phyloP scores from a whole-genome alignment of 2,329 filamentous ascomycete genomes.

The Phyllosticta citribraziliensis region DNA sequence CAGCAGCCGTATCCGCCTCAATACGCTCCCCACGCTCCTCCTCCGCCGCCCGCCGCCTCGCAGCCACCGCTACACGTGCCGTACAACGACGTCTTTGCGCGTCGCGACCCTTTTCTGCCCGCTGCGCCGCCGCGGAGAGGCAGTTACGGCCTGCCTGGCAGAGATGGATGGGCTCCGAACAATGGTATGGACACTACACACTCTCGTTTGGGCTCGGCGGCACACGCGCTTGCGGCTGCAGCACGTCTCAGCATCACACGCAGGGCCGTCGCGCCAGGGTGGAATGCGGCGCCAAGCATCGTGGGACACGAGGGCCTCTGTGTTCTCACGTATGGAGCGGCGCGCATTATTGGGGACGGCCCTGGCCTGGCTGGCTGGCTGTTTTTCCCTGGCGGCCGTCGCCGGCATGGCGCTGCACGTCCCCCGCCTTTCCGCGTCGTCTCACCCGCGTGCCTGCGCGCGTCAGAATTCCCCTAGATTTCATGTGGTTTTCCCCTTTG shows the following conservation, averaged over 20 bases:
- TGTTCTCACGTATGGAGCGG: neutral
- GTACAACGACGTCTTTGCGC: conserved; percentile 37
- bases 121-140: conserved; percentile 28
- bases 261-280: neutral
- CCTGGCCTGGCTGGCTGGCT: neutral
- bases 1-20: conserved; percentile 15
- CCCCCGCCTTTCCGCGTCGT: neutral
- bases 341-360: neutral
- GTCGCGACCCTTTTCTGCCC: conserved; percentile 38
- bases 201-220: neutral
- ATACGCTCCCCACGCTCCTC: conserved; percentile 16
- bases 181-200: conserved; percentile 23
- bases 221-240: neutral
- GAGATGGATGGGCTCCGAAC: conserved; percentile 26
- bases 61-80: conserved; percentile 35
- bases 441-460: neutral
- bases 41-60: conserved; percentile 23
- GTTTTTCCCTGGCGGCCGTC: neutral
- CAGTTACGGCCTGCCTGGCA: conserved; percentile 29
- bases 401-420: neutral
- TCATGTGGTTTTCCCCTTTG: too few relatives aligned
- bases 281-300: conserved; percentile 2
- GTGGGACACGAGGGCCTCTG: neutral
- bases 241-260: neutral
- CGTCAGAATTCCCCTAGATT: neutral